phyloP scores from a whole-genome alignment of 257 asterid species.

The Lycium ferocissimum region DNA sequence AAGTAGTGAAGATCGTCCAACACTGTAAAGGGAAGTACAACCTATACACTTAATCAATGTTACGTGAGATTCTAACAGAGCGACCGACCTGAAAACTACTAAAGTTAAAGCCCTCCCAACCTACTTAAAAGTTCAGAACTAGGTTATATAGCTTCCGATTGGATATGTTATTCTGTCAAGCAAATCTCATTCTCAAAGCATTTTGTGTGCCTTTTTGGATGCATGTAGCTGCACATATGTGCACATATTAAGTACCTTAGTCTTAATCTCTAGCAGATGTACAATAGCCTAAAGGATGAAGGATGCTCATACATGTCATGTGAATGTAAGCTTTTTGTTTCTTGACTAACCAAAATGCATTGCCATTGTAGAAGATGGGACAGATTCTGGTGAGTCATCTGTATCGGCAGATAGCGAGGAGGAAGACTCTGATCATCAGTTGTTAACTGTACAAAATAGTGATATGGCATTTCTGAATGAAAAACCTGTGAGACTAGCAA shows the following conservation, averaged over 20 bases:
- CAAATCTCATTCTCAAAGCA: background rate
- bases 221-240: slow-evolving; percentile 10
- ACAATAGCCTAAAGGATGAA: slow-evolving; percentile 1
- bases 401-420: slow-evolving; percentile 55
- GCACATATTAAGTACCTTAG: background rate
- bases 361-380: slow-evolving; percentile 57
- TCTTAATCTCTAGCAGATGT: slow-evolving; percentile 15
- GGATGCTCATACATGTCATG: slow-evolving; percentile 7
- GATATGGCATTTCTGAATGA: slow-evolving; percentile 78
- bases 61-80: background rate
- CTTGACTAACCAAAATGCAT: slow-evolving; percentile 3
- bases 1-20: background rate
- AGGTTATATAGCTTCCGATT: background rate
- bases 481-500: slow-evolving; percentile 75
- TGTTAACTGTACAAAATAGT: slow-evolving; percentile 62
- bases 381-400: slow-evolving; percentile 54
- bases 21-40: background rate
- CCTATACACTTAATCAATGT: background rate
- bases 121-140: background rate
- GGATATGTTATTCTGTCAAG: background rate
- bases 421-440: slow-evolving; percentile 74
- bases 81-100: background rate
- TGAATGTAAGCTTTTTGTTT: background rate
- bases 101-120: background rate
- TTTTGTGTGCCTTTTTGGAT: background rate